Evolutionary conservation across 331 rosid genomes (phyloP), one percentile per base, ranked within the genome.

Genomic region (Pyrus hybrid): DNA sequence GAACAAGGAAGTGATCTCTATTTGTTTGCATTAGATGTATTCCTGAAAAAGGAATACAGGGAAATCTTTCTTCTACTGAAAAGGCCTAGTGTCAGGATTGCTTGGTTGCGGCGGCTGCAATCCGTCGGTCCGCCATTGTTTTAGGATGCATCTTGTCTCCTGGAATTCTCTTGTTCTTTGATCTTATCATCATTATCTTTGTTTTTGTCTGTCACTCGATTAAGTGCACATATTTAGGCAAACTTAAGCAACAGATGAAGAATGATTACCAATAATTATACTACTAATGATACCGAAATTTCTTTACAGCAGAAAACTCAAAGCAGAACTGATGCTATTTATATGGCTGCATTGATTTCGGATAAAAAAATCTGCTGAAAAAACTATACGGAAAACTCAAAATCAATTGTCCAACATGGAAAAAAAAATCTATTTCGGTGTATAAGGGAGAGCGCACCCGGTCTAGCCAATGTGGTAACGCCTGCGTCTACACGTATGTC

Each of bases 1-100:
- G 91, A 80, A 74, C 91, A 85, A 80, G 93, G 93, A 74, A 83
- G 96, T 73, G 90, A 86, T 63, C 89, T 90, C 45, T 90, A 86
- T 80, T 71, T 88, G 87, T 90, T 88, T 88, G 88, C 96, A 35
- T 73, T 88, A 70, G 93, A 90, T 67, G 86, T 88, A 49, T 90
- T 90, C 83, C 87, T 90, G 71, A 90, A 85, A 85, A 83, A 85
- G 80, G 93, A 90, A 68, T 85, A 90, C 57, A 83, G 93, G 72
- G 91, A 90, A 86, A 85, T 86, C n/a, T 90, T 90, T 83, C 91
- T 88, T 64, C 96, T 80, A 68, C 67, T 90, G 77, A 88, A 86
- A 74, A 87, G 65, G 83, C 80, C 91, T 20, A 81, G 73, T 77
- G 80, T 90, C 22, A 85, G 88, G 77, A 65, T 90, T 72, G 87